Conservation (phyloP, 2,329 filamentous ascomycete genomes). For the Diplodia sapinea region DNA sequence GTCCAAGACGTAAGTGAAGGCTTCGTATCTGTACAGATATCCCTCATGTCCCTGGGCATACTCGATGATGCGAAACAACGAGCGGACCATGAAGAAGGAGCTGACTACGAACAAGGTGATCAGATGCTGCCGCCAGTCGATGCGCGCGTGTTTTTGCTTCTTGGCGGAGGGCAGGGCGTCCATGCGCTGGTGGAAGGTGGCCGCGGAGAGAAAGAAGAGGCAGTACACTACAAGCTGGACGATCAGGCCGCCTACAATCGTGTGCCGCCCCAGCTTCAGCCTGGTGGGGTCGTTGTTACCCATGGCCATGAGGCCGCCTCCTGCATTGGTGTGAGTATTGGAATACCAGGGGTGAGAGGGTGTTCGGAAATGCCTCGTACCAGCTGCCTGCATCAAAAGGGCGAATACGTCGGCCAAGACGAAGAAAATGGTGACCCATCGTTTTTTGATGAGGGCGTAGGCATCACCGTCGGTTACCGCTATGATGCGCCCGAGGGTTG, state of each 20-base stretch:
- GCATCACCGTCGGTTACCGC: slow-evolving; percentile 43
- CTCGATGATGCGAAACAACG: not conserved
- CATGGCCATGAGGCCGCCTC: slow-evolving; percentile 4
- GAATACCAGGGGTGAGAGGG: no score
- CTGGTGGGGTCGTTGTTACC: not conserved
- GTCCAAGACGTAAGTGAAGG: not conserved
- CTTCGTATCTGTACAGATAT: not conserved
- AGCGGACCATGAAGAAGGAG: not conserved
- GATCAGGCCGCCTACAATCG: slow-evolving; percentile 56
- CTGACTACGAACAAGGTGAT: not conserved
- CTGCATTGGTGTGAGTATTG: not conserved
- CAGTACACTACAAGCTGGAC: slow-evolving; percentile 59
- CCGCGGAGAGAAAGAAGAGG: slow-evolving; percentile 52
- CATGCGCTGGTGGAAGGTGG: slow-evolving; percentile 40
- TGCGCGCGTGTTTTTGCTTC: not conserved
- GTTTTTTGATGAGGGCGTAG: slow-evolving; percentile 43
- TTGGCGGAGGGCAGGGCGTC: slow-evolving; percentile 33
- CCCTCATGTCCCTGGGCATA: not conserved
- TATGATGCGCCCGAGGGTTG: slow-evolving; percentile 51
- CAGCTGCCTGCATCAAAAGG: slow-evolving; percentile 47
- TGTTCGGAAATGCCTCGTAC: not conserved
- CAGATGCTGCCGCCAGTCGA: slow-evolving; percentile 1
- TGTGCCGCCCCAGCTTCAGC: slow-evolving; percentile 36
- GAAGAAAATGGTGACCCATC: slow-evolving; percentile 50
- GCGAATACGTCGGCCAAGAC: slow-evolving; percentile 50